Conservation (phyloP, 106 monocot genomes). For the Alisma plantagoaquatica region DNA sequence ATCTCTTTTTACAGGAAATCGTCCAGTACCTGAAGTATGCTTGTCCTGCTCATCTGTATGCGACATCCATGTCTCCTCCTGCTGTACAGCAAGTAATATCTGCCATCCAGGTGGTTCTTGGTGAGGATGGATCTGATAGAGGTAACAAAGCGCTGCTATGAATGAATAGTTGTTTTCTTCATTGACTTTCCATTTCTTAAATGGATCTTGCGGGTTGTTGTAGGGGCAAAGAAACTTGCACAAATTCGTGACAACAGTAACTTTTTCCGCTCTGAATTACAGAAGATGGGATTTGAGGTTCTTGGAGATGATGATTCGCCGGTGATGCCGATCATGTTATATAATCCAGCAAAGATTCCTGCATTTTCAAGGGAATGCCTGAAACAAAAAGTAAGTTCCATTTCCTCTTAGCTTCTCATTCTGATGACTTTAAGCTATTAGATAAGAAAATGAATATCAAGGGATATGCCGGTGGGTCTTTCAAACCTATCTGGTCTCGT, state of each 20-base stretch:
- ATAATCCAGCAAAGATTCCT: constrained; percentile 22
- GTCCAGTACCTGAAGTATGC: constrained; percentile 17
- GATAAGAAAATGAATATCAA: too few species aligned
- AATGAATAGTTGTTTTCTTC: too few species aligned
- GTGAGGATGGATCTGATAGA: constrained; percentile 27
- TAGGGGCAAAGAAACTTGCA: constrained; percentile 21
- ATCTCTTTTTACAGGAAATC: constrained; percentile 18
- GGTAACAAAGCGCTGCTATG: not conserved
- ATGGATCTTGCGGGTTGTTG: too few species aligned
- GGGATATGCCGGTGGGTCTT: too few species aligned
- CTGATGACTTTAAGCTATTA: too few species aligned
- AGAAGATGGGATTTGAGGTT: constrained; percentile 25
- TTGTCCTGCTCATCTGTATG: constrained; percentile 26
- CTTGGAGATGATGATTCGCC: constrained; percentile 27
- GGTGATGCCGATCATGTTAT: constrained; percentile 27
- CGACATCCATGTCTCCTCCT: constrained; percentile 25
- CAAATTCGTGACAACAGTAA: constrained; percentile 22
- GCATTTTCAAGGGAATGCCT: constrained; percentile 22
- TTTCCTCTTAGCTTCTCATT: too few species aligned
- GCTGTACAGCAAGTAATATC: constrained; percentile 25
- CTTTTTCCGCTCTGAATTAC: constrained; percentile 22
- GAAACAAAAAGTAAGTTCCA: constrained; percentile 16
- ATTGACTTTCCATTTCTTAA: too few species aligned
- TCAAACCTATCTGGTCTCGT: too few species aligned
- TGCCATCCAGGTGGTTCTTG: constrained; percentile 18